phyloP scores from a whole-genome alignment of 2,329 filamentous ascomycete species.

The Cercospora sojina region DNA sequence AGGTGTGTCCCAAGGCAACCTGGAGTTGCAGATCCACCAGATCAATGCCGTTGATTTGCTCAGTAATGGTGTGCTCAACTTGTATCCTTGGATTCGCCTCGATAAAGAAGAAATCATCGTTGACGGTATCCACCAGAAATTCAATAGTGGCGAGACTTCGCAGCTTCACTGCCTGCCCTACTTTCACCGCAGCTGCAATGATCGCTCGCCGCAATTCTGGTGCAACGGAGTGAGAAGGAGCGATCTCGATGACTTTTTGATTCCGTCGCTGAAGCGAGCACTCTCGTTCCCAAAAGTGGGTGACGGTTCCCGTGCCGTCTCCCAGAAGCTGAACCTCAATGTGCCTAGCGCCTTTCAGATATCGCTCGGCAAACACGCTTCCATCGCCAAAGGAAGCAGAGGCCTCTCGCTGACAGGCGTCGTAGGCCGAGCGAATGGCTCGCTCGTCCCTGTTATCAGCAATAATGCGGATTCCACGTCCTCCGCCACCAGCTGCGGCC shows the following conservation, averaged over 20 bases:
- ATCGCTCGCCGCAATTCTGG: background rate
- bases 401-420: background rate
- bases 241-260: background rate
- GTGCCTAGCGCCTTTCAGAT: background rate
- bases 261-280: background rate
- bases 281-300: background rate
- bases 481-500: background rate
- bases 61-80: background rate
- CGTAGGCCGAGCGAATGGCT: background rate
- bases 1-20: background rate
- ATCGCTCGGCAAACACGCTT: background rate
- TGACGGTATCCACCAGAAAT: background rate
- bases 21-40: background rate
- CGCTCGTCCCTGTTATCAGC: background rate
- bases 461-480: background rate
- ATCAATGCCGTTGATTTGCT: background rate
- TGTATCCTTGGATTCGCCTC: background rate
- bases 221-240: background rate
- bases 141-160: background rate
- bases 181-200: background rate
- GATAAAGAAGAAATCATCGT: background rate
- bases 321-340: background rate
- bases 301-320: background rate
- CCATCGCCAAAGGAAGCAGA: background rate
- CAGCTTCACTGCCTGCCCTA: background rate